Evolutionary conservation across 2,329 filamentous ascomycete species (phyloP), one percentile per base, ranked within the genome.

Genomic region (Colletotrichum tabaci): DNA sequence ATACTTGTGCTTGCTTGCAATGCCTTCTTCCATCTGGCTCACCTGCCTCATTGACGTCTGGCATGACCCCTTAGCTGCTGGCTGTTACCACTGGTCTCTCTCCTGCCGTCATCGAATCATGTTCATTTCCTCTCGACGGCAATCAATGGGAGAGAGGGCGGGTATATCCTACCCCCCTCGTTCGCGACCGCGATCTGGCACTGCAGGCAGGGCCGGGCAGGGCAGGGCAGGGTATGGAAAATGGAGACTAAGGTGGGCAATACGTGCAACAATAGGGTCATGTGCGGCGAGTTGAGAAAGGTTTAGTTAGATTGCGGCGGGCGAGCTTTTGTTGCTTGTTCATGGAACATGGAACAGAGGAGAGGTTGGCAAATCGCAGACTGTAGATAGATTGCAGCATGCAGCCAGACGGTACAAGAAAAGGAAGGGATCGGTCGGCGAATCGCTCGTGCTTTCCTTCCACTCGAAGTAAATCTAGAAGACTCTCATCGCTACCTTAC

Each of bases 381-480:
- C 30, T 35, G 30, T 35, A 35, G 7, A 9, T 8, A 61, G 57
- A 8, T 50, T 47, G 47, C 40, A 46, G 26, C 58, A 18, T 38
- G 58, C 46, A 49, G 58, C 44, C 49, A 16, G 44, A 21, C 38
- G 44, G 26, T 61, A 46, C 46, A 35, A n/a, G 42, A 61, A 35
- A 50, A 42, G 58, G 58, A 26, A 26, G 30, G 26, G 23, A 60
- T 30, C 47, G 42, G 46, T 26, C 50, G 42, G 68, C 63, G 64
- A 71, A 58, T 67, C 57, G 64, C 68, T 57, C 63, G 46, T 67
- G 68, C 35, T 38, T 50, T 67, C 50, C 57, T 38, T 71, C 40
- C 30, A 35, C 30, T 57, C 68, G 44, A 63, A 58, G 35, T 26
- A 46, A 35, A 66, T 30, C 44, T 66, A 16, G 55, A 66, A 66